These are phyloP conservation scores for Macadamia integrifolia DNA, from an alignment of 164 flowering plant genomes.

Conservation along the genomic window DNA sequence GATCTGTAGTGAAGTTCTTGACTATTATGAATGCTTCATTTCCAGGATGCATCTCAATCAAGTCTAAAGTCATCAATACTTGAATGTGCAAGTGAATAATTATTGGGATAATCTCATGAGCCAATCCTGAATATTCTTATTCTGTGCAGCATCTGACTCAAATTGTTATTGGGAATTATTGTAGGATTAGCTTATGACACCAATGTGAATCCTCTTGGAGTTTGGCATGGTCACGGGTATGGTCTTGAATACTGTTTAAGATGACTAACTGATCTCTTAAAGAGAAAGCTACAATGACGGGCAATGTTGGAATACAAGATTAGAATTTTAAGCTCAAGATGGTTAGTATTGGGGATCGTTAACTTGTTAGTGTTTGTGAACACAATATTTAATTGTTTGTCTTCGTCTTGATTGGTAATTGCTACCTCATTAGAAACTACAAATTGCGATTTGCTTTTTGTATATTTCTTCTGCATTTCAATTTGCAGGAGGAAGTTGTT, in stretches of 20 bases:
- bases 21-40: constrained; percentile 8
- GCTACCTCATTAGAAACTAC: not conserved
- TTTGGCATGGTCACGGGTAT: constrained; percentile 44
- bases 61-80: constrained; percentile 8
- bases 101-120: constrained; percentile 17
- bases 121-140: not conserved
- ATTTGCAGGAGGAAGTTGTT: too few species aligned
- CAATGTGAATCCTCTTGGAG: constrained; percentile 43
- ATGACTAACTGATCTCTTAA: constrained; percentile 14
- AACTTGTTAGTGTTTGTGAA: not conserved
- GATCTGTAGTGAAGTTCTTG: constrained; percentile 13
- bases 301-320: not conserved
- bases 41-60: constrained; percentile 8
- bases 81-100: constrained; percentile 13
- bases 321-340: not conserved
- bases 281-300: constrained; percentile 19
- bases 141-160: constrained; percentile 27
- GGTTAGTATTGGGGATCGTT: not conserved
- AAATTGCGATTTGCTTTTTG: too few species aligned
- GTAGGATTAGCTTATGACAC: constrained; percentile 54
- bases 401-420: not conserved
- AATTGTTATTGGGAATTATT: constrained; percentile 38
- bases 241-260: constrained; percentile 26
- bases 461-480: too few species aligned
- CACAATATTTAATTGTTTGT: not conserved